These are phyloP conservation scores for Haplosporangium sp. DNA, from an alignment of 371 early-diverging fungal genomes.

Conservation along the genomic window DNA sequence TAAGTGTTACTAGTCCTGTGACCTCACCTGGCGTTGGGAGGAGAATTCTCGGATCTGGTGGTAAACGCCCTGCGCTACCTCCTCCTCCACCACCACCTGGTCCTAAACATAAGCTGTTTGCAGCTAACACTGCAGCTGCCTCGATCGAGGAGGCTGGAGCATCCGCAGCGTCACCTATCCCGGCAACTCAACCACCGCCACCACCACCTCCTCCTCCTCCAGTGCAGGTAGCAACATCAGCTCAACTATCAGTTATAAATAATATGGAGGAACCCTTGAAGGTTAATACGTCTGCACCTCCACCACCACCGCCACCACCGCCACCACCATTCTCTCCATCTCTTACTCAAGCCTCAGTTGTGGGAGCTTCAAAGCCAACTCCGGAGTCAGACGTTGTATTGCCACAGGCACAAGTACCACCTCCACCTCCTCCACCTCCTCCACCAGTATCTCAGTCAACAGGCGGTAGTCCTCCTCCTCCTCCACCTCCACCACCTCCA, in stretches of 20 bases:
- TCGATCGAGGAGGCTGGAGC: background rate
- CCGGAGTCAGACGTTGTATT: background rate
- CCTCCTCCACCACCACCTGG: conserved; percentile 54
- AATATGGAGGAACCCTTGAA: background rate
- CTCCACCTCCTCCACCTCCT: background rate
- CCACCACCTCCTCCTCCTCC: conserved; percentile 14
- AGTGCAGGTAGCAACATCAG: background rate
- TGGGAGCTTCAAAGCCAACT: background rate
- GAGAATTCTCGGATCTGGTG: conserved; percentile 23
- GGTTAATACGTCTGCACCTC: conserved; percentile 18
- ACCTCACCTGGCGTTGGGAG: conserved; percentile 30
- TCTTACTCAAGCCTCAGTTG: background rate
- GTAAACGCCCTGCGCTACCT: conserved; percentile 55
- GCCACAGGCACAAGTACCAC: background rate
- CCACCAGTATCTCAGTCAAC: background rate
- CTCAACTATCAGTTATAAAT: background rate
- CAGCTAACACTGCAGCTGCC: conserved; percentile 9
- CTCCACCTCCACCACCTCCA: conserved; percentile 21
- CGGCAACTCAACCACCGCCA: conserved; percentile 6
- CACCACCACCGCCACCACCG: conserved; percentile 24
- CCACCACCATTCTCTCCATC: background rate
- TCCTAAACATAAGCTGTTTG: conserved; percentile 42
- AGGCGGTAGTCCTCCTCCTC: background rate
- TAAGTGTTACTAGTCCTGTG: conserved; percentile 23
- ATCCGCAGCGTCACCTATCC: background rate